Conservation (phyloP, 75 land plant species). For the Pinus tabuliformis region DNA sequence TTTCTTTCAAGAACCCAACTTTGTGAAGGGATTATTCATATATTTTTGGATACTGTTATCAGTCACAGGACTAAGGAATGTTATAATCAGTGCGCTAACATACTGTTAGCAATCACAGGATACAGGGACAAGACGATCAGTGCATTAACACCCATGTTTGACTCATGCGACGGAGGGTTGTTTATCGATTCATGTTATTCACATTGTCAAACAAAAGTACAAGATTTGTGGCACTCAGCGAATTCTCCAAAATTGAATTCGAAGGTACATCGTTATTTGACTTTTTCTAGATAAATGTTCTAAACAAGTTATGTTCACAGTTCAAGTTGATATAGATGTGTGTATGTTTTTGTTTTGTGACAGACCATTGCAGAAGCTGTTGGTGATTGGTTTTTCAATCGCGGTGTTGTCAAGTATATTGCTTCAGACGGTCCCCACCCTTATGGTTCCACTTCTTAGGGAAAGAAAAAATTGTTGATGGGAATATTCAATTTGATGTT, state of each 20-base stretch:
- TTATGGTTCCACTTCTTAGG: slow-evolving; percentile 16
- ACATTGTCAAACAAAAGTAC: slow-evolving; percentile 20
- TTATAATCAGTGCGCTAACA: no score
- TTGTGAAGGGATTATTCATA: not conserved
- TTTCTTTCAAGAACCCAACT: not conserved
- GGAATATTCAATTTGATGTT: no score
- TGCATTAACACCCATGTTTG: no score
- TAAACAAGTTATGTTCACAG: no score
- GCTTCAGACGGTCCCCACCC: slow-evolving; percentile 49
- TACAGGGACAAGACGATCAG: not conserved
- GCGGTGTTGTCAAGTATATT: slow-evolving; percentile 20
- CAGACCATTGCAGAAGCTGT: slow-evolving; percentile 49
- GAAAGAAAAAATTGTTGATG: no score
- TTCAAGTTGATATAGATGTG: no score
- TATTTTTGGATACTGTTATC: not conserved
- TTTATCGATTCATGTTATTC: slow-evolving; percentile 27
- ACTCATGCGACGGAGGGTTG: not conserved
- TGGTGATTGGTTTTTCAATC: slow-evolving; percentile 55
- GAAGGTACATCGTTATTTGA: not conserved
- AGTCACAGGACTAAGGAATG: no score
- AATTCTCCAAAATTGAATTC: not conserved
- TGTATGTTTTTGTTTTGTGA: not conserved
- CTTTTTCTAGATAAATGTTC: no score
- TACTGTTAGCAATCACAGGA: not conserved
- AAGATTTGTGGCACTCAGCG: slow-evolving; percentile 11